Conservation (phyloP, 2,329 filamentous ascomycete genomes). For the Lasiodiplodia hormozganensis region DNA sequence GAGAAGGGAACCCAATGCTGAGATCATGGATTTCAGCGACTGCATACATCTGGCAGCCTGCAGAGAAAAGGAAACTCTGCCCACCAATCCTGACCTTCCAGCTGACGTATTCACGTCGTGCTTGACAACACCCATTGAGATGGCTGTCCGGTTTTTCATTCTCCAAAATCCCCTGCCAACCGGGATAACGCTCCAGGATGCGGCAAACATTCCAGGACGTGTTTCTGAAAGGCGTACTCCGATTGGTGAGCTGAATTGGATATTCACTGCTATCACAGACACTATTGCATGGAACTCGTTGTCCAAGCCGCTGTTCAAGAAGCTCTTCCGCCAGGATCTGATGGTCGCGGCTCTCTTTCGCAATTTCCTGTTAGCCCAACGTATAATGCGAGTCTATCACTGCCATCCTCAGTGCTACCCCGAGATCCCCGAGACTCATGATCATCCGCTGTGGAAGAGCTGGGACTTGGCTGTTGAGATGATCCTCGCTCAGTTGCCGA, state of each 20-base stretch:
- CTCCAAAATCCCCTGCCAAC: conserved; percentile 81
- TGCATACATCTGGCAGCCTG: conserved; percentile 94
- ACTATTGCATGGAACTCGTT: conserved; percentile 98
- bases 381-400: conserved; percentile 95
- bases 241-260: conserved; percentile 97
- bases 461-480: conserved; percentile 98
- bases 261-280: conserved; percentile 98
- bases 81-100: conserved; percentile 90
- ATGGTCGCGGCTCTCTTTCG: conserved; percentile 99
- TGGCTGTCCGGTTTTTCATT: conserved; percentile 95
- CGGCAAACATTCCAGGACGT: conserved; percentile 86
- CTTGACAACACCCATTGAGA: conserved; percentile 95
- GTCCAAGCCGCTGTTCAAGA: conserved; percentile 88
- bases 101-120: conserved; percentile 97
- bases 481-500: conserved; percentile 86
- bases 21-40: conserved; percentile 73
- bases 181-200: conserved; percentile 77
- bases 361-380: conserved; percentile 92
- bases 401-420: conserved; percentile 94
- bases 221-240: conserved; percentile 93
- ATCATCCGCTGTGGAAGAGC: conserved; percentile 94
- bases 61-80: conserved; percentile 86
- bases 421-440: conserved; percentile 89
- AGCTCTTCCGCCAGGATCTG: conserved; percentile 94
- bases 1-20: conserved; percentile 74